Evolutionary conservation across 768 basidiomycete species (phyloP).

Genomic region (Lentinula aciculospora): DNA sequence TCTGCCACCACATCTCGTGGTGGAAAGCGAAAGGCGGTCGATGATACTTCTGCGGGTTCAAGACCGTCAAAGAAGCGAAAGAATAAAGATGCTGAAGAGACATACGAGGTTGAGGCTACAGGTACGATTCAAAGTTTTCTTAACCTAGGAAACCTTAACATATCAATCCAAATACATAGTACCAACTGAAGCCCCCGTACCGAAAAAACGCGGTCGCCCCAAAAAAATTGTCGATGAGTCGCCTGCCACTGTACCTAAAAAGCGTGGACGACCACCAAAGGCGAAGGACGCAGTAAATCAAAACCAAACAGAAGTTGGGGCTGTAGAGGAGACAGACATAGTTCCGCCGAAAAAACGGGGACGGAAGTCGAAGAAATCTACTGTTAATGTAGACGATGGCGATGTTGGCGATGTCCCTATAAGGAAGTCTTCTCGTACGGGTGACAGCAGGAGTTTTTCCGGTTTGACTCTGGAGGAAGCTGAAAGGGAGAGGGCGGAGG

Average conservation of each 20-base stretch:
- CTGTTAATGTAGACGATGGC: background rate
- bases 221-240: background rate
- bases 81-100: background rate
- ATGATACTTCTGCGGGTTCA: constrained; percentile 4
- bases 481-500: background rate
- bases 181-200: constrained; percentile 9
- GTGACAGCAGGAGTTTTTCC: background rate
- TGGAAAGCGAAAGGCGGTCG: constrained; percentile 6
- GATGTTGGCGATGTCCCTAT: background rate
- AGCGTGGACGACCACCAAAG: constrained; percentile 29
- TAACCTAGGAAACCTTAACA: background rate
- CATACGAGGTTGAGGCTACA: background rate
- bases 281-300: background rate
- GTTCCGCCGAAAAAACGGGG: background rate
- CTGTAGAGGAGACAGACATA: background rate
- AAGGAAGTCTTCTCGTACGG: background rate
- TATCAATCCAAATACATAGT: too few relatives aligned
- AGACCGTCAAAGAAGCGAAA: background rate
- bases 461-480: background rate
- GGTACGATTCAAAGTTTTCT: background rate
- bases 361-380: background rate
- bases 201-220: constrained; percentile 30
- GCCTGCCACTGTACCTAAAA: constrained; percentile 17
- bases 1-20: constrained; percentile 6
- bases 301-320: background rate